Percentiles rank a stretch among this genome's conserved stretches.
Evolutionary conservation across 768 basidiomycete genomes (phyloP).

Genomic region (Suillus placidus): DNA sequence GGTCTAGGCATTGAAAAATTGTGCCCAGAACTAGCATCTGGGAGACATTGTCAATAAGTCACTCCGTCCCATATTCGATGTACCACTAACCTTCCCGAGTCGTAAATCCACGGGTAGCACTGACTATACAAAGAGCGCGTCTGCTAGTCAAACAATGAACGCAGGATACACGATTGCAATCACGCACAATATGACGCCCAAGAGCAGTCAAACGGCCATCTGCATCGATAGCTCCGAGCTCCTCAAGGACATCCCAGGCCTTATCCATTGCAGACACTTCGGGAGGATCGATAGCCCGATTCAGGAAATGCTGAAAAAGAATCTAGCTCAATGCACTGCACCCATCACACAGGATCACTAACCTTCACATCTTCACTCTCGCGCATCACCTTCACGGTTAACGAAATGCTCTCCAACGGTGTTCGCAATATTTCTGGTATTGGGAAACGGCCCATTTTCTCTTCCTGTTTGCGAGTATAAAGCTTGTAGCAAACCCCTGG

Average conservation of each 20-base stretch:
- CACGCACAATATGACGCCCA: conserved; percentile 73
- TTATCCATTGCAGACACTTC: conserved; percentile 71
- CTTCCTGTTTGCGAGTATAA: conserved; percentile 75
- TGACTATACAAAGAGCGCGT: conserved; percentile 47
- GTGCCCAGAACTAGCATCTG: conserved; percentile 88
- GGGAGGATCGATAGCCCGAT: conserved; percentile 84
- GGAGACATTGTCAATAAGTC: conserved; percentile 6
- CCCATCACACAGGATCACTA: conserved; percentile 20
- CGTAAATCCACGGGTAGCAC: conserved; percentile 87
- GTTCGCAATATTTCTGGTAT: conserved; percentile 88
- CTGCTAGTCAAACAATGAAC: conserved; percentile 12
- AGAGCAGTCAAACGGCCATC: conserved; percentile 74
- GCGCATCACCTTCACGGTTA: conserved; percentile 81
- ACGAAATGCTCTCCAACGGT: conserved; percentile 78
- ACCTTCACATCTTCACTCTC: conserved; percentile 81
- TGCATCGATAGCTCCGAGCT: conserved; percentile 76
- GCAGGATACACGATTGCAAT: not conserved
- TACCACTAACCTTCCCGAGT: conserved; percentile 68
- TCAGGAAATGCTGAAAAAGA: conserved; percentile 54
- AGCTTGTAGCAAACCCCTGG: conserved; percentile 87
- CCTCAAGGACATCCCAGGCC: conserved; percentile 71
- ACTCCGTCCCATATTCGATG: not conserved
- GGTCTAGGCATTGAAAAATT: conserved; percentile 82
- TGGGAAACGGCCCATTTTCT: conserved; percentile 69
- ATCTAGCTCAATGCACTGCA: not conserved